These are phyloP conservation scores for Candida krabiensis DNA, from an alignment of 805 yeast genomes.

Conservation along the genomic window DNA sequence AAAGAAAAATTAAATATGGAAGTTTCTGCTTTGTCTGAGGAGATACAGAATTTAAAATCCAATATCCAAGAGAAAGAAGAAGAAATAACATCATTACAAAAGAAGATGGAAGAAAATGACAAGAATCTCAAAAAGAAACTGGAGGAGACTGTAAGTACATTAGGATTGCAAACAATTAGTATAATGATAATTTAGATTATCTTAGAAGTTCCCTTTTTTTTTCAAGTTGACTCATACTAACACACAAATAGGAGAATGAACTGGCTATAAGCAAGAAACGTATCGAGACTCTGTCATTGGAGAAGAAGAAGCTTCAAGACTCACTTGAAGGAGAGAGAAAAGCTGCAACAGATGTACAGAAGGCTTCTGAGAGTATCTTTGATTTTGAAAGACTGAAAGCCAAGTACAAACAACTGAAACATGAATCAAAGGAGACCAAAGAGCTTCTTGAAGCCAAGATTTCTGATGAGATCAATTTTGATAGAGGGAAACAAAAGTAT, in stretches of 20 bases:
- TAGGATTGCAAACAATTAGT: too few species aligned
- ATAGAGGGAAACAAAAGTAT: slow-evolving; percentile 44
- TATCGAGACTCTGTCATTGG: too few species aligned
- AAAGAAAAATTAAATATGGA: too few species aligned
- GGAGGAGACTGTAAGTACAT: slow-evolving; percentile 27
- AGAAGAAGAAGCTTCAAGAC: slow-evolving; percentile 36
- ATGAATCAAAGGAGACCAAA: slow-evolving; percentile 44
- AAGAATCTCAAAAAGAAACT: slow-evolving; percentile 36
- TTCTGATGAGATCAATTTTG: slow-evolving; percentile 43
- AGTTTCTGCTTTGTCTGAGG: slow-evolving; percentile 25
- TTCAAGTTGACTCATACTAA: too few species aligned
- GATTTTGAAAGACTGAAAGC: slow-evolving; percentile 26
- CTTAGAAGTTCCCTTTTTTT: too few species aligned
- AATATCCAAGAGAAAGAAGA: slow-evolving; percentile 34
- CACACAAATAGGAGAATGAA: too few species aligned
- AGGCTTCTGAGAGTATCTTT: too few species aligned
- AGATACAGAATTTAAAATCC: slow-evolving; percentile 30
- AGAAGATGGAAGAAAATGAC: slow-evolving; percentile 31
- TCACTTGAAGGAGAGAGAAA: slow-evolving; percentile 44
- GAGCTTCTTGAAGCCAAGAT: slow-evolving; percentile 41
- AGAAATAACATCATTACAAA: slow-evolving; percentile 32
- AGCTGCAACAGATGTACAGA: slow-evolving; percentile 35
- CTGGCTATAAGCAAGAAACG: too few species aligned
- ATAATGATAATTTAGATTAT: too few species aligned
- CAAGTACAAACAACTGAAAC: slow-evolving; percentile 42